Evolutionary conservation across 257 asterid species (phyloP), one percentile per base, ranked within the genome.

Genomic region (Leonotis leonurus): DNA sequence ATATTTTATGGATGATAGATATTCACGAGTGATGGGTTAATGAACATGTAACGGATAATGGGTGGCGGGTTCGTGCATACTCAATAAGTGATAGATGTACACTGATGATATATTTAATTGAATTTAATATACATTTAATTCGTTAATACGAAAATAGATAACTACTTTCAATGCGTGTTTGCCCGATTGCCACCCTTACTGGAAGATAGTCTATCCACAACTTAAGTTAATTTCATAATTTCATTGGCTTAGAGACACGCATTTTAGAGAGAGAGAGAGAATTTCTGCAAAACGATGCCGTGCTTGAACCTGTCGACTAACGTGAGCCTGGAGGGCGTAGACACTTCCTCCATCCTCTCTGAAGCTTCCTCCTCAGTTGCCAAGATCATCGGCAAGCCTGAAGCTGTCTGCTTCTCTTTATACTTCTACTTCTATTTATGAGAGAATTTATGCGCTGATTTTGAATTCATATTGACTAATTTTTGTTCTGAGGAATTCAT

Each of bases 281-380:
- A 44, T 60, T 68, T 71, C 17, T 1, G 13, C 55, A 16, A 49
- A 60, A 84, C 81, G 76, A 91, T 91, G 98, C 98, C 98, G 85
- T 91, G 97, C 73, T 74, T 91, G 73, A 86, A 86, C 78, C 75
- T 91, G 40, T 91, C 98, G 13, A 88, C 97, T 1, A 88, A 88
- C 80, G 95, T 91, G 16, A 84, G 78, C 81, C 82, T 91, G 49
- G 97, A 91, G 24, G 93, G 89, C 65, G 78, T 83, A 0, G 96
- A 91, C 63, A 78, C 95, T 66, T 92, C 97, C 65, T 58, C 91
- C 67, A 71, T 92, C 64, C 96, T 92, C 78, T 80, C 95, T 3
- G 97, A 92, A 78, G 93, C 95, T 29, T 74, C 98, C 60, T 84
- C 97, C 50, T 30, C 85, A 33, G 95, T 91, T n/a, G 95, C 98